phyloP scores from a whole-genome alignment of 164 flowering plant genomes.

The Stephania japonica region DNA sequence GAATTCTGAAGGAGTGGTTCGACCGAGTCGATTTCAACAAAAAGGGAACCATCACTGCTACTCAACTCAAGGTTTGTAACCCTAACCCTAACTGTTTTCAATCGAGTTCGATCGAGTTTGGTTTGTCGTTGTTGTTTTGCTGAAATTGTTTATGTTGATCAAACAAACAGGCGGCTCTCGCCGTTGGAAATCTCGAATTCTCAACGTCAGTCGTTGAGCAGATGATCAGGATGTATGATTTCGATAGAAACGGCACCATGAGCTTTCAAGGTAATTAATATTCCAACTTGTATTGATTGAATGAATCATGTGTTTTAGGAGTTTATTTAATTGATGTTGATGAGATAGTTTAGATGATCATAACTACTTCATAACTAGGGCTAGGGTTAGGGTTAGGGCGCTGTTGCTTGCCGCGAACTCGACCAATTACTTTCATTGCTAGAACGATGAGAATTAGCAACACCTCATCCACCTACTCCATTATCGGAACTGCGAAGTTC shows the following conservation, averaged over 20 bases:
- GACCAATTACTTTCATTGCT: not conserved
- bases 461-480: not conserved
- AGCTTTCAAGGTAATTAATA: constrained; percentile 52
- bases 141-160: constrained; percentile 4
- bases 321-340: not conserved
- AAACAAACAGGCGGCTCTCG: constrained; percentile 44
- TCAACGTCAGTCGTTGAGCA: constrained; percentile 69
- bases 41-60: constrained; percentile 56
- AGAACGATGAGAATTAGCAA: constrained; percentile 9
- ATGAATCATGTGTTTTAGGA: not conserved
- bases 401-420: too few relatives aligned
- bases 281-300: not conserved
- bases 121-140: not conserved
- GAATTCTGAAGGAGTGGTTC: constrained; percentile 65
- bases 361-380: too few relatives aligned
- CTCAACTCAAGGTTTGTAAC: constrained; percentile 55
- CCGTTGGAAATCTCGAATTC: constrained; percentile 65
- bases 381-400: too few relatives aligned
- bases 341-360: not conserved
- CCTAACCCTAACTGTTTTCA: constrained; percentile 5
- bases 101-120: not conserved
- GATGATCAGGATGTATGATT: constrained; percentile 93
- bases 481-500: not conserved
- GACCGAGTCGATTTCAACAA: constrained; percentile 67
- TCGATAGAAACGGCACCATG: constrained; percentile 78